Base-by-base conservation (phyloP, 2,329 filamentous ascomycete species). In the Neospermospora avenae region DNA sequence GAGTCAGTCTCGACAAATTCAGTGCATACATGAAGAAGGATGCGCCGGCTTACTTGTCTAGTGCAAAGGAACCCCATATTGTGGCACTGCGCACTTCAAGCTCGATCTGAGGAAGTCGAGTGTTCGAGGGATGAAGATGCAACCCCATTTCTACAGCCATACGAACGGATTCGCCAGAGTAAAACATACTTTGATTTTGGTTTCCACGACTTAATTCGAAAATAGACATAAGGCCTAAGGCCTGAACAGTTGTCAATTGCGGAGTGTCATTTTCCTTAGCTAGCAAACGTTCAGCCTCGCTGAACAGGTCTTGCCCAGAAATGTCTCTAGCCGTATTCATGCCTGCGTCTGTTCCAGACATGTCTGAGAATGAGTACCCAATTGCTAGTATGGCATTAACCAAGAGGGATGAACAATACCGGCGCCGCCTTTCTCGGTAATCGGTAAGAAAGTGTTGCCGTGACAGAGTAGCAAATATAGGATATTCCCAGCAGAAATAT, bases 401-500 rank as follows among this genome's bases (percentile, higher is more conserved):
- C 4, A 71, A 53, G n/a, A 71, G 4, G 81, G 86, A 49, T 84
- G 77, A 28, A 44, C 68, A 71, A 45, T 67, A 51, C 39, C 61
- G 59, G 10, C 24, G 46, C 24, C 53, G 64, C 1, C 68, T 68
- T 11, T 22, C 41, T 25, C 45, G 48, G 42, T 67, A 70, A 53
- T 67, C 65, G 22, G 64, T 57, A 13, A 71, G 28, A 28, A 71
- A 71, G 55, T 71, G 67, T 42, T 71, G 67, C 54, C 70, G 70
- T 84, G 85, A 88, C 46, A 91, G 80, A 3, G 88, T 84, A 3
- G 87, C 84, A 73, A 90, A 90, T 14, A 87, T 90, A 3, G 88
- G 86, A 70, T 91, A 90, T 65, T 88, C 84, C 83, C 87, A 91
- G 75, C 85, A 88, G 65, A 90, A 90, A 74, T 90, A 90, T 37